These are phyloP conservation scores for Monilinia polystroma DNA, from an alignment of 2,329 filamentous ascomycete genomes.

Conservation along the genomic window DNA sequence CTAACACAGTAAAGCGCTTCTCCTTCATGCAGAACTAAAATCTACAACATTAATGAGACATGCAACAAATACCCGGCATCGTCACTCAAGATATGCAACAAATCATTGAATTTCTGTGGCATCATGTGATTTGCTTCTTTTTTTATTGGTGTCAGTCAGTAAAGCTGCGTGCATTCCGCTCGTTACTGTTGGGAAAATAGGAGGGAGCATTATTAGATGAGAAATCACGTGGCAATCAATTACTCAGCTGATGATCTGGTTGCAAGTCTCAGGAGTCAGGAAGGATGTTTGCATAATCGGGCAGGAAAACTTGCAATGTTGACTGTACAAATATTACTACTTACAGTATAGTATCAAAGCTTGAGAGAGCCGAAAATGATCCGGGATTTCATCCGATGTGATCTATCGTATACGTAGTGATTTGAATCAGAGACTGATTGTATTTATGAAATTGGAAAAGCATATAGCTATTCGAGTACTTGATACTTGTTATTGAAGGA, in stretches of 20 bases:
- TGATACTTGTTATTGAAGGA: too few species aligned
- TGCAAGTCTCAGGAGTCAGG: constrained; percentile 16
- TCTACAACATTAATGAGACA: not conserved
- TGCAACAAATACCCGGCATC: constrained; percentile 15
- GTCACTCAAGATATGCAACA: constrained; percentile 25
- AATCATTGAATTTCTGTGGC: constrained; percentile 4
- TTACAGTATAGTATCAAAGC: not conserved
- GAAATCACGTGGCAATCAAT: not conserved
- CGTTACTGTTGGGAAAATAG: not conserved
- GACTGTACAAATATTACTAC: not conserved
- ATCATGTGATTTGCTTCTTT: constrained; percentile 6
- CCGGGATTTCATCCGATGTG: not conserved
- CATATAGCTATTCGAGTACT: too few species aligned
- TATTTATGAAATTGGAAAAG: too few species aligned
- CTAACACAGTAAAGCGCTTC: constrained; percentile 12
- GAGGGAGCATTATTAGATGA: not conserved
- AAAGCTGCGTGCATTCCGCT: not conserved
- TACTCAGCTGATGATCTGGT: not conserved
- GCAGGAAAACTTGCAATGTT: constrained; percentile 3
- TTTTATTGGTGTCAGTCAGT: not conserved
- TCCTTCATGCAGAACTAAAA: constrained; percentile 5
- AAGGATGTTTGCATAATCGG: constrained; percentile 15
- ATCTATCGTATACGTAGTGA: too few species aligned
- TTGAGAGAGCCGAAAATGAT: not conserved
- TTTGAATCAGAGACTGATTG: too few species aligned